These are phyloP conservation scores for Zopfochytrium polystomum DNA, from an alignment of 371 early-diverging fungal genomes.

Conservation along the genomic window DNA sequence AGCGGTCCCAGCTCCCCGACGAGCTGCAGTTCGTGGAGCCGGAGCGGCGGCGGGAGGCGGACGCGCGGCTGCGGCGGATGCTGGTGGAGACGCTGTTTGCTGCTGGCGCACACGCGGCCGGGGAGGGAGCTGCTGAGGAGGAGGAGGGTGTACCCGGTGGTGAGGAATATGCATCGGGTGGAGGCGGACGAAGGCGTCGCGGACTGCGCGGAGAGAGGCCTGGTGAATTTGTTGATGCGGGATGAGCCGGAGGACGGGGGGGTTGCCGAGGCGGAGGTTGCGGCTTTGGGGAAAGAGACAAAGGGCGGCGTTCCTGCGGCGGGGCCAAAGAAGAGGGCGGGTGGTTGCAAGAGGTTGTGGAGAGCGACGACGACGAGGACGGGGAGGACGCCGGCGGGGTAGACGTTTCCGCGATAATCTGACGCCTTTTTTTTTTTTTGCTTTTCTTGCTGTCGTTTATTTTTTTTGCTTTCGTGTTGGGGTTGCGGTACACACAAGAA, in stretches of 20 bases:
- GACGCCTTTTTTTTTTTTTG: too few relatives aligned
- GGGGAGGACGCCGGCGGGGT: too few relatives aligned
- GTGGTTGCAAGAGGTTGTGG: too few relatives aligned
- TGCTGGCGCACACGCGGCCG: constrained; percentile 69
- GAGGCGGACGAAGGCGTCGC: constrained; percentile 65
- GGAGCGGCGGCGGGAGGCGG: constrained; percentile 79
- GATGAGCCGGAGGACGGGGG: constrained; percentile 57
- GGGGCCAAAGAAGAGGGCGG: too few relatives aligned
- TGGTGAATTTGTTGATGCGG: constrained; percentile 78
- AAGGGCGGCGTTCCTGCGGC: too few relatives aligned
- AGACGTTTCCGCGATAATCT: too few relatives aligned
- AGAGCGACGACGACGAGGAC: too few relatives aligned
- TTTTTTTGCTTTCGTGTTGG: too few relatives aligned
- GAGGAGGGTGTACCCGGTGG: constrained; percentile 81
- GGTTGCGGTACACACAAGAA: too few relatives aligned
- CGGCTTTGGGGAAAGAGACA: too few relatives aligned
- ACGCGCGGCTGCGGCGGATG: constrained; percentile 66
- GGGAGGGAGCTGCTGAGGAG: constrained; percentile 78
- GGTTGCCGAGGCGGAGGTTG: neutral
- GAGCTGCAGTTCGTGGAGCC: constrained; percentile 84
- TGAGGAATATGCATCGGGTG: constrained; percentile 72
- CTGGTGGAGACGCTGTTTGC: constrained; percentile 77
- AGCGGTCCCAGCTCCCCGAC: constrained; percentile 73
- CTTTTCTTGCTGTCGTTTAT: too few relatives aligned
- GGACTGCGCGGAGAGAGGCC: constrained; percentile 72